These are phyloP conservation scores for Fusarium nanum DNA, from an alignment of 2,329 filamentous ascomycete genomes.

Conservation along the genomic window DNA sequence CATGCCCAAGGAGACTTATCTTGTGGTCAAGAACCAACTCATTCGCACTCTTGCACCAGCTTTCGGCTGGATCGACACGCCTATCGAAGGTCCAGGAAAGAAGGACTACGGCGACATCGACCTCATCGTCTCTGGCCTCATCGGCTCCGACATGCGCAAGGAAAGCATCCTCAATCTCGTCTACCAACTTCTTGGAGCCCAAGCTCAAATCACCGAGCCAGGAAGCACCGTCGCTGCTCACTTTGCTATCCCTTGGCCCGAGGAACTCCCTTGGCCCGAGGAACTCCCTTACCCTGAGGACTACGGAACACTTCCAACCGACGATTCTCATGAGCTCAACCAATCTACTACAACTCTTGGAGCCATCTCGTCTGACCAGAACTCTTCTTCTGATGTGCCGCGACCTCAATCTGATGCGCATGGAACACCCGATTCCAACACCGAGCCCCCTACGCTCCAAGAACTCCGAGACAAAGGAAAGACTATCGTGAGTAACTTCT, in stretches of 20 bases:
- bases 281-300: constrained; percentile 11
- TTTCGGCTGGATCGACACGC: constrained; percentile 67
- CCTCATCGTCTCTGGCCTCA: constrained; percentile 65
- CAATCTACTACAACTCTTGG: background rate
- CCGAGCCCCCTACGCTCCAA: background rate
- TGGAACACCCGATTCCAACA: background rate
- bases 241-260: constrained; percentile 68
- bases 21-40: constrained; percentile 60
- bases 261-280: constrained; percentile 53
- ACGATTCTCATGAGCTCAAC: background rate
- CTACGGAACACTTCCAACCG: background rate
- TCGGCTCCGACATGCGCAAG: constrained; percentile 9
- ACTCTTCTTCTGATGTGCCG: background rate
- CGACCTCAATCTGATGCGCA: background rate
- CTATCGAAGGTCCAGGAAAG: constrained; percentile 78
- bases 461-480: background rate
- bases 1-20: constrained; percentile 71
- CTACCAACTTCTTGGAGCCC: constrained; percentile 57
- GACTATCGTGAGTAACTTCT: background rate
- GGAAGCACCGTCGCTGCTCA: constrained; percentile 50
- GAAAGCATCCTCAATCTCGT: constrained; percentile 50
- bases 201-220: constrained; percentile 49
- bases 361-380: background rate
- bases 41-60: constrained; percentile 56
- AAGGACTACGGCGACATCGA: constrained; percentile 78